Percentiles rank a stretch among this genome's conserved stretches.
phyloP scores from a whole-genome alignment of 2,329 filamentous ascomycete genomes.

The Penicillium psychrosexuale region DNA sequence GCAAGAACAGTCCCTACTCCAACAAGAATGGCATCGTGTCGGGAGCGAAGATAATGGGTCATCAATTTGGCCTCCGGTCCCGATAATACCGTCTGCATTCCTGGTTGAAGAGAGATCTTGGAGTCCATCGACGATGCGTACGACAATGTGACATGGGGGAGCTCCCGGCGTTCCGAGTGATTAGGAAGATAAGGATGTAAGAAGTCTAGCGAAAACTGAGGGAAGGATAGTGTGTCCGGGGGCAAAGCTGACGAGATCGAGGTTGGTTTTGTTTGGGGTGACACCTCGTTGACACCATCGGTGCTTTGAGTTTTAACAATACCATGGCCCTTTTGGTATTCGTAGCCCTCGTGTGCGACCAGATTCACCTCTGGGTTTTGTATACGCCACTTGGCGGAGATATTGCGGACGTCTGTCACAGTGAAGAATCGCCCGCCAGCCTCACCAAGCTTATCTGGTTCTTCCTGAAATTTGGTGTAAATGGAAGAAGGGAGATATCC shows the following conservation, averaged over 20 bases:
- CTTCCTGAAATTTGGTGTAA: slow-evolving; percentile 48
- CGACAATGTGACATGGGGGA: slow-evolving; percentile 71
- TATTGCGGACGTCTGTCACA: slow-evolving; percentile 48
- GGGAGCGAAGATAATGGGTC: slow-evolving; percentile 84
- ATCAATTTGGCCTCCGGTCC: slow-evolving; percentile 81
- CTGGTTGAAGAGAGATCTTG: slow-evolving; percentile 70
- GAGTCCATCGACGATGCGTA: slow-evolving; percentile 90
- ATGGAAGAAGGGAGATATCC: slow-evolving; percentile 50
- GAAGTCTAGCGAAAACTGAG: slow-evolving; percentile 45
- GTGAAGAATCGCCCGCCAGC: slow-evolving; percentile 48
- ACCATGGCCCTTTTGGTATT: slow-evolving; percentile 44
- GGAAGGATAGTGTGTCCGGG: slow-evolving; percentile 46
- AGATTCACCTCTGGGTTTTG: slow-evolving; percentile 44
- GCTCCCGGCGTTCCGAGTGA: slow-evolving; percentile 29
- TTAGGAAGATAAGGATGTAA: slow-evolving; percentile 53
- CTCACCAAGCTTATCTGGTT: slow-evolving; percentile 43
- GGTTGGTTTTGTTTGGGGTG: slow-evolving; percentile 8
- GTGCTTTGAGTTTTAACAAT: slow-evolving; percentile 35
- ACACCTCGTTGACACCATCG: slow-evolving; percentile 12
- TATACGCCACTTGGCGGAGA: slow-evolving; percentile 49
- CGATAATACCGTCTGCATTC: slow-evolving; percentile 77
- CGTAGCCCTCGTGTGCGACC: slow-evolving; percentile 46
- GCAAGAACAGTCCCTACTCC: slow-evolving; percentile 80
- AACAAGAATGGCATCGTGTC: slow-evolving; percentile 79
- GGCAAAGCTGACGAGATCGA: slow-evolving; percentile 25